Evolutionary conservation across 179 eudicot species (phyloP).

Genomic region (Camellia oleifera): DNA sequence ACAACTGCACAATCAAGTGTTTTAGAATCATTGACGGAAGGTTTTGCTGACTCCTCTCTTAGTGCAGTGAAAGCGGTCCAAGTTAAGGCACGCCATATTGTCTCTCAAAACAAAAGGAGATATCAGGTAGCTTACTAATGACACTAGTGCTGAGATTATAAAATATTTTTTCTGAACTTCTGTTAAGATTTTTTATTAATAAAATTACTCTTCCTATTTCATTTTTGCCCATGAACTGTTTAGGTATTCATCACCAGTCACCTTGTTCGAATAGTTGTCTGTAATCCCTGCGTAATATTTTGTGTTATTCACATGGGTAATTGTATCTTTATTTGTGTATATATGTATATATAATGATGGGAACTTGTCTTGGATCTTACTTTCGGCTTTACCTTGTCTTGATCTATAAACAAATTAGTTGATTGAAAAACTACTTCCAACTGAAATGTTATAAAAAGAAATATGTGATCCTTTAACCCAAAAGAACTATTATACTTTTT

Average conservation of each 20-base stretch:
- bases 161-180: neutral
- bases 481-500: neutral
- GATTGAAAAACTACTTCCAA: neutral
- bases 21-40: conserved; percentile 67
- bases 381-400: neutral
- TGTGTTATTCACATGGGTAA: too few species aligned
- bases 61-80: conserved; percentile 92
- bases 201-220: neutral
- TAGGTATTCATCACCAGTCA: neutral
- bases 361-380: neutral
- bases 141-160: neutral
- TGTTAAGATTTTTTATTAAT: neutral
- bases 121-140: conserved; percentile 61
- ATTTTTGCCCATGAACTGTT: neutral
- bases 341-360: neutral
- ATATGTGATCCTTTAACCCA: neutral
- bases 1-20: conserved; percentile 50
- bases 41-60: conserved; percentile 79
- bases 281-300: neutral
- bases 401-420: neutral
- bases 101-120: conserved; percentile 95
- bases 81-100: conserved; percentile 87
- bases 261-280: neutral
- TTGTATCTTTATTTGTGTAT: neutral
- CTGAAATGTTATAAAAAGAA: neutral